Evolutionary conservation across 2,329 filamentous ascomycete genomes (phyloP), one percentile per base, ranked within the genome.

Genomic region (Neophaeococcomyces mojaviensis): DNA sequence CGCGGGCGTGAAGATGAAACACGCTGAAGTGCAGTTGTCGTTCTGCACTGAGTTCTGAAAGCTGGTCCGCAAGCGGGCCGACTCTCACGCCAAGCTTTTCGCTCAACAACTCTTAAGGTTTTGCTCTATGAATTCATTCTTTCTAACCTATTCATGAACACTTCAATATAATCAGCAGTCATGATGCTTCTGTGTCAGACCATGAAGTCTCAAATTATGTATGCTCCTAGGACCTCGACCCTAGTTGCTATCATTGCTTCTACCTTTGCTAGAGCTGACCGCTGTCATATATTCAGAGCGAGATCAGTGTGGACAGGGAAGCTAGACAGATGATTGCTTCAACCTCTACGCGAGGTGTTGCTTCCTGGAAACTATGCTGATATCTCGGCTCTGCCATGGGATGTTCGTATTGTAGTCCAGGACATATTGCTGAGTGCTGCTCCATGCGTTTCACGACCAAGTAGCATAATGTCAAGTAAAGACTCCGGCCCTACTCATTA

Each of bases 401-500:
- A 43, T 44, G 30, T 43, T 36, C 28, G 37, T 18, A 44, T 37
- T 37, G 31, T 44, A 36, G 41, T 26, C 39, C n/a, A 22, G 33
- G 33, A 31, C 13, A 44, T 32, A 44, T 30, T 30, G n/a, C 19
- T 34, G 12, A n/a, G n/a, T n/a, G 24, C 10, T 28, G 24, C 10
- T 28, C 24, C 24, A 28, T 28, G 10, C 24, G n/a, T n/a, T n/a
- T 10, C 5, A 5, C 16, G 30, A 9, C 20, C 20, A 4, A 16
- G 15, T 8, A 4, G 13, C 15, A 8, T 10, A 9, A 32, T 43
- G 15, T 16, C 24, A 83, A 63, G 79, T 81, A 76, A 90, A 90
- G 31, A 89, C 81, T 1, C 88, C 88, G 4, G 88, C 89, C 57
- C 85, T 74, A 54, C 74, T 78, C 88, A 95, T 90, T 4, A 95